Evolutionary conservation across 768 basidiomycete species (phyloP).

Genomic region (Termitomyces sp.): DNA sequence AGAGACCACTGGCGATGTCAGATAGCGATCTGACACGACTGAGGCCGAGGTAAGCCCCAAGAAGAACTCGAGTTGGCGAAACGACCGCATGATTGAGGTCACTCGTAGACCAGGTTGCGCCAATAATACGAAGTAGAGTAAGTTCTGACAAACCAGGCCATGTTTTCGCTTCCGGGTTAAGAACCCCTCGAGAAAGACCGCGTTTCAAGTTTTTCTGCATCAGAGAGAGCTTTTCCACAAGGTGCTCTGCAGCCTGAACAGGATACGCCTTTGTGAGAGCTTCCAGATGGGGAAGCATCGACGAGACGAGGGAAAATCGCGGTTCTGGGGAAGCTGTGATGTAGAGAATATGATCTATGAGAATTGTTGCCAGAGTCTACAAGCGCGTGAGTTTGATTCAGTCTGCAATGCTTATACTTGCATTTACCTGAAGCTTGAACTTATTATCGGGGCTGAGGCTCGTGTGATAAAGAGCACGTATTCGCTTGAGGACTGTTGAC

Average conservation of each 20-base stretch:
- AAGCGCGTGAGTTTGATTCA: neutral
- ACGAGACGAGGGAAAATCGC: conserved; percentile 51
- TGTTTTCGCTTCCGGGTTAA: conserved; percentile 60
- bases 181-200: conserved; percentile 69
- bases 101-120: conserved; percentile 87
- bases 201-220: conserved; percentile 94
- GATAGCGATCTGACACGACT: conserved; percentile 67
- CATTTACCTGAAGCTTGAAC: conserved; percentile 77
- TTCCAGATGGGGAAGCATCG: conserved; percentile 73
- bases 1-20: conserved; percentile 83
- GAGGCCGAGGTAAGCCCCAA: conserved; percentile 88
- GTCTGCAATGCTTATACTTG: neutral
- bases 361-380: conserved; percentile 67
- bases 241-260: conserved; percentile 68
- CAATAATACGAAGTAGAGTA: conserved; percentile 72
- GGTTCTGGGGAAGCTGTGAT: conserved; percentile 61
- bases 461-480: conserved; percentile 86
- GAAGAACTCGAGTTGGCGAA: conserved; percentile 80
- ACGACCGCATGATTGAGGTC: conserved; percentile 90
- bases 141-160: conserved; percentile 89
- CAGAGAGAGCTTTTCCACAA: conserved; percentile 74
- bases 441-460: conserved; percentile 92
- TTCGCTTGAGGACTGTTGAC: conserved; percentile 80
- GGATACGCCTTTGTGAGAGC: conserved; percentile 80
- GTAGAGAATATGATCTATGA: conserved; percentile 86